Evolutionary conservation across 176 grass and related monocot species (phyloP).

Genomic region (Carex kokanica): DNA sequence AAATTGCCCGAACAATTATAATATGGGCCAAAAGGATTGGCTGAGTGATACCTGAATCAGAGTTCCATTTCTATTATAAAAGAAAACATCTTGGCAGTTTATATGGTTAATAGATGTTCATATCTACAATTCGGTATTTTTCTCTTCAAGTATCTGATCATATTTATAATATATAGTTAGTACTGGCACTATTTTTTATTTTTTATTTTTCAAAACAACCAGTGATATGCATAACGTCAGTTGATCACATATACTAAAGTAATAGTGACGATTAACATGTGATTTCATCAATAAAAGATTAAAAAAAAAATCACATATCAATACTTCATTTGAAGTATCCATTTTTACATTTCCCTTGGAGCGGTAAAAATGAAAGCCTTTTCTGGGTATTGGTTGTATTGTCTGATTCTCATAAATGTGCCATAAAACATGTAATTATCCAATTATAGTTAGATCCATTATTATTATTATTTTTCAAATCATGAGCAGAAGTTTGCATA

Average conservation of each 20-base stretch:
- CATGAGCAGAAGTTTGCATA: background rate
- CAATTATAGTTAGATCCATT: background rate
- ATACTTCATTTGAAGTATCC: background rate
- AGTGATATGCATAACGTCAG: background rate
- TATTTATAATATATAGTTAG: background rate
- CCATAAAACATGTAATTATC: background rate
- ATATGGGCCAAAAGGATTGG: conserved; percentile 17
- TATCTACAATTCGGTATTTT: background rate
- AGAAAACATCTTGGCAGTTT: conserved; percentile 24
- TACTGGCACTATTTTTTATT: background rate
- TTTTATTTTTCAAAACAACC: background rate
- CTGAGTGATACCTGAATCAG: conserved; percentile 24
- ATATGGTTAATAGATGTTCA: conserved; percentile 27
- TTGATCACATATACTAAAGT: background rate
- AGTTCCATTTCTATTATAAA: conserved; percentile 27
- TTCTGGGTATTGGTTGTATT: background rate
- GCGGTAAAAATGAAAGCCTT: background rate
- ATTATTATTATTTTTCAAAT: background rate
- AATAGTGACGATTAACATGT: background rate
- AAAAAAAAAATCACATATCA: background rate
- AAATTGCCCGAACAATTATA: conserved; percentile 17
- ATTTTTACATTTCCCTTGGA: background rate
- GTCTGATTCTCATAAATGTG: background rate
- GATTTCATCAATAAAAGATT: background rate
- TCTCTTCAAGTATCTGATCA: background rate